A percentile compares a stretch with the other conserved stretches of the same genome.
phyloP scores from a whole-genome alignment of 495 filamentous ascomycete genomes.

The Wilcoxina mikolae region DNA sequence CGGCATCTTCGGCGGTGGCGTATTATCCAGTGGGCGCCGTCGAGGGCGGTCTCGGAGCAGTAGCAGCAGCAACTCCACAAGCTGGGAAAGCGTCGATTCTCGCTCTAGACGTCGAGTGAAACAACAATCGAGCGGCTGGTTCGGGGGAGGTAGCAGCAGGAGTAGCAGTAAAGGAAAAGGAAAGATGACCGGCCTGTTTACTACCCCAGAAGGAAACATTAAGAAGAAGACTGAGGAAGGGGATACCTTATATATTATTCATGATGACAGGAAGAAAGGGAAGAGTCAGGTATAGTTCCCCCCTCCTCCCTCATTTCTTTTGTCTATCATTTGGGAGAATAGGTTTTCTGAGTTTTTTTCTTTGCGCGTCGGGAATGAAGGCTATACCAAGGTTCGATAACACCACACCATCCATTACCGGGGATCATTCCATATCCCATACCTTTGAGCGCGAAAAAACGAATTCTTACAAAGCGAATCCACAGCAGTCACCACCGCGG shows the following conservation, averaged over 20 bases:
- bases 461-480: slow-evolving; percentile 2
- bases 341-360: slow-evolving; percentile 9
- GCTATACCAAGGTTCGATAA: slow-evolving; percentile 17
- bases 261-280: slow-evolving; percentile 4
- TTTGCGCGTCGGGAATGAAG: background rate
- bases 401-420: slow-evolving; percentile 4
- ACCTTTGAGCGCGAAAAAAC: background rate
- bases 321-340: background rate
- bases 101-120: background rate
- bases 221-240: background rate
- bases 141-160: background rate
- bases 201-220: no score
- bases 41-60: no score
- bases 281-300: slow-evolving; percentile 10
- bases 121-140: slow-evolving; percentile 1
- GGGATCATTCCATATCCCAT: background rate
- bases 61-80: no score
- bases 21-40: no score
- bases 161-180: background rate
- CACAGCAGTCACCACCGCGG: slow-evolving; percentile 1
- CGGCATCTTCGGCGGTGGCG: no score
- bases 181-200: no score
- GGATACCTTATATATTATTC: background rate
- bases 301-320: background rate
- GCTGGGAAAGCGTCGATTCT: background rate